These are phyloP conservation scores for Plicaturopsis crispa DNA, from an alignment of 768 basidiomycete genomes.

Conservation along the genomic window DNA sequence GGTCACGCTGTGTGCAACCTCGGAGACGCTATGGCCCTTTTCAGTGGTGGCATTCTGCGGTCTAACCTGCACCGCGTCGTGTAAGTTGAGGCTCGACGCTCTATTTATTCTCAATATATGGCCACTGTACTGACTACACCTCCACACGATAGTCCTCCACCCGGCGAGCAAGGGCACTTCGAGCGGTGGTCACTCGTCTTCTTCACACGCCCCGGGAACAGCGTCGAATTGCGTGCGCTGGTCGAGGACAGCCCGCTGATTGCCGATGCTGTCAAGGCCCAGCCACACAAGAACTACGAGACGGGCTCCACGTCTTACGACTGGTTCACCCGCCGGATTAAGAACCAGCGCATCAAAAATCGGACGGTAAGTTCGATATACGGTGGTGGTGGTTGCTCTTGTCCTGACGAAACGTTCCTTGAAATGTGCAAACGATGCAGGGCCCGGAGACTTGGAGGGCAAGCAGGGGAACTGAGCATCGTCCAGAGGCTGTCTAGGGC, in stretches of 20 bases:
- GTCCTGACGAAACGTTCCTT: neutral
- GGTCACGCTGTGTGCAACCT: slow-evolving; percentile 55
- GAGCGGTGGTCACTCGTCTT: slow-evolving; percentile 65
- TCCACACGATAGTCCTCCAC: slow-evolving; percentile 45
- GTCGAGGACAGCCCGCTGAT: slow-evolving; percentile 43
- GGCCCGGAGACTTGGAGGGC: neutral
- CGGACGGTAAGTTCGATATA: slow-evolving; percentile 28
- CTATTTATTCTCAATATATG: too few species aligned
- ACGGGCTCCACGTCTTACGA: slow-evolving; percentile 28
- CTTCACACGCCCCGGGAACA: slow-evolving; percentile 57
- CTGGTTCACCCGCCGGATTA: slow-evolving; percentile 34
- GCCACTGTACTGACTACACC: neutral
- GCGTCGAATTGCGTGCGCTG: slow-evolving; percentile 41
- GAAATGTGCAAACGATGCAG: neutral
- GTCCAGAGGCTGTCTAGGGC: too few species aligned
- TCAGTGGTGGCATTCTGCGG: slow-evolving; percentile 57
- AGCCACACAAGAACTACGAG: slow-evolving; percentile 27
- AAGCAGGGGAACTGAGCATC: neutral
- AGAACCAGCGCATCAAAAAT: slow-evolving; percentile 34
- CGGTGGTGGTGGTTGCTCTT: too few species aligned
- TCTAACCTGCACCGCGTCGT: slow-evolving; percentile 62
- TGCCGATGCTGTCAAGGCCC: slow-evolving; percentile 29
- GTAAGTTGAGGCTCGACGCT: too few species aligned
- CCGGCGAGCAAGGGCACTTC: slow-evolving; percentile 41
- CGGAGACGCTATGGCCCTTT: slow-evolving; percentile 53